Evolutionary conservation across 805 yeast genomes (phyloP).

Genomic region (Candida ipomoeae): DNA sequence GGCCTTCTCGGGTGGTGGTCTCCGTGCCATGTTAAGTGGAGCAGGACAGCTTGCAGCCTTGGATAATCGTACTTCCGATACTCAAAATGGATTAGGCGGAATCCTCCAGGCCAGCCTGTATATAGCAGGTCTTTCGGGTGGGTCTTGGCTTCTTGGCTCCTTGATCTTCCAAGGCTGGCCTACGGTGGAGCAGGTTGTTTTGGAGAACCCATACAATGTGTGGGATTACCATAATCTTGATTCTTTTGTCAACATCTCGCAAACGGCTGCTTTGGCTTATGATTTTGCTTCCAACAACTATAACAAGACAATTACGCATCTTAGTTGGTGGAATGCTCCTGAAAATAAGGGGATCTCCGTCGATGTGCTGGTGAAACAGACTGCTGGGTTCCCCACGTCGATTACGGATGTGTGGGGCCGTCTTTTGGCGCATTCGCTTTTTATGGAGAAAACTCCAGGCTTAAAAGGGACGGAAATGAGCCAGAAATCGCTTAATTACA

Average conservation of each 20-base stretch:
- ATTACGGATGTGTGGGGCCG: conserved; percentile 81
- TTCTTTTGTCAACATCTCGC: conserved; percentile 25
- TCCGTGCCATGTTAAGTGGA: conserved; percentile 32
- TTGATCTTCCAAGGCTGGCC: conserved; percentile 70
- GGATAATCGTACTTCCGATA: conserved; percentile 14
- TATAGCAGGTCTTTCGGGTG: conserved; percentile 77
- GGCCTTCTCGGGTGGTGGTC: conserved; percentile 37
- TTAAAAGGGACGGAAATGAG: not conserved
- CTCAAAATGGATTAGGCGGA: conserved; percentile 60
- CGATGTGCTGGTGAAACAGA: conserved; percentile 42
- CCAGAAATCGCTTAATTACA: conserved; percentile 20
- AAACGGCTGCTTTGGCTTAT: conserved; percentile 11
- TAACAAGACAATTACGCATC: conserved; percentile 25
- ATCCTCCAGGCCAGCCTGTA: conserved; percentile 67
- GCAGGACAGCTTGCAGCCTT: conserved; percentile 19
- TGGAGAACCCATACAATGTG: conserved; percentile 27
- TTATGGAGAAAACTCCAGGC: conserved; percentile 17
- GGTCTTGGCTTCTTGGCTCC: conserved; percentile 76
- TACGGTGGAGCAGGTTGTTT: conserved; percentile 54
- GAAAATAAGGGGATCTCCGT: conserved; percentile 44
- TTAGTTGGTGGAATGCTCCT: conserved; percentile 31
- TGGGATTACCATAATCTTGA: conserved; percentile 34
- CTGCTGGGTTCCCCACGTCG: conserved; percentile 65
- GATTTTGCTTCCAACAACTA: conserved; percentile 23
- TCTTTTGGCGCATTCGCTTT: conserved; percentile 66